A percentile compares a stretch with the other conserved stretches of the same genome.
phyloP scores from a whole-genome alignment of 2,329 filamentous ascomycete genomes.

The Colletotrichum sp. region DNA sequence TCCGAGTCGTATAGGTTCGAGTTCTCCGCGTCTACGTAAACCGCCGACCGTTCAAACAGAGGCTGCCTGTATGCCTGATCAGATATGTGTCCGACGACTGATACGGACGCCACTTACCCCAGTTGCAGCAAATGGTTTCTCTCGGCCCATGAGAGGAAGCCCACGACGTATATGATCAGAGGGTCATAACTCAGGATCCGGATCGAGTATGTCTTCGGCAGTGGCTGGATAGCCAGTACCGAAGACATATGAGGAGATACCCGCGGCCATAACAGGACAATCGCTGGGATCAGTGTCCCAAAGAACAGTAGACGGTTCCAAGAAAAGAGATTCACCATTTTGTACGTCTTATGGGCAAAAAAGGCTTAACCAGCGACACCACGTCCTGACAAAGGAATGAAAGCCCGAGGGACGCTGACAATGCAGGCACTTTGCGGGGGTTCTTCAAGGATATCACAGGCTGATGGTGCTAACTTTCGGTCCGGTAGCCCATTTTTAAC shows the following conservation, averaged over 20 bases:
- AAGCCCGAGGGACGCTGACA: neutral
- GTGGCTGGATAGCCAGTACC: neutral
- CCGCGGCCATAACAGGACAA: neutral
- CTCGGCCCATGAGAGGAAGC: neutral
- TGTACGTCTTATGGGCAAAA: neutral
- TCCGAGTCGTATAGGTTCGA: neutral
- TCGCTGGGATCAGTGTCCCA: neutral
- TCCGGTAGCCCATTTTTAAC: neutral
- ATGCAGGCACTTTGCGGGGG: neutral
- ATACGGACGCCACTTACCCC: neutral
- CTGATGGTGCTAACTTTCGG: neutral
- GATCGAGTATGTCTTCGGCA: neutral
- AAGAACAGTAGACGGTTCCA: neutral
- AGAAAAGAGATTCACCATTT: neutral
- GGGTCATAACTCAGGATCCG: neutral
- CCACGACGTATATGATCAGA: neutral
- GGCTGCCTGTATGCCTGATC: neutral
- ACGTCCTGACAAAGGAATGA: neutral
- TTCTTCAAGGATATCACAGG: neutral
- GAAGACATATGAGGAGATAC: neutral
- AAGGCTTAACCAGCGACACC: neutral
- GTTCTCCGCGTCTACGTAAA: neutral
- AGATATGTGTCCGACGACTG: rapidly evolving
- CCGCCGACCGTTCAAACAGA: neutral
- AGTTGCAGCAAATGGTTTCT: neutral